Conservation (phyloP, 2,329 filamentous ascomycete genomes). For the Cladosporium cucumerinum region DNA sequence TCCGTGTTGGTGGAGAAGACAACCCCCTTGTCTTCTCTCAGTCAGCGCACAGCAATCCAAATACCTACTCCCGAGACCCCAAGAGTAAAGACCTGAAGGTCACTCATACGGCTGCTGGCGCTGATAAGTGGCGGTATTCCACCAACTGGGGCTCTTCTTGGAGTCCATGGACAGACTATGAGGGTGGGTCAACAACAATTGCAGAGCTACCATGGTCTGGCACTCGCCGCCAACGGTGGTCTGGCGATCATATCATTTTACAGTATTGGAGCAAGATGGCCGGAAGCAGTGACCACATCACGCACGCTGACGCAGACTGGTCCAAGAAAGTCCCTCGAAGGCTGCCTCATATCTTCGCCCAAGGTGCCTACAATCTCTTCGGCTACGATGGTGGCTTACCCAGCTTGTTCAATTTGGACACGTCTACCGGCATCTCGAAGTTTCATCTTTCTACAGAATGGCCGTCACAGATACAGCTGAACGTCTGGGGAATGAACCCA, state of each 20-base stretch:
- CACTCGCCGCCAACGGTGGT: constrained; percentile 53
- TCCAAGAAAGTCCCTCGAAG: constrained; percentile 42
- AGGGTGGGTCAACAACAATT: constrained; percentile 49
- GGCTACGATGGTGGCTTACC: constrained; percentile 60
- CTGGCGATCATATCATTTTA: constrained; percentile 59
- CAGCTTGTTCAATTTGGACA: constrained; percentile 51
- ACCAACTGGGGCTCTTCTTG: constrained; percentile 60
- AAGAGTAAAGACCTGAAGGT: constrained; percentile 36
- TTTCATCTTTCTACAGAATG: constrained; percentile 62
- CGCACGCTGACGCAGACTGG: constrained; percentile 55
- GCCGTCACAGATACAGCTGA: constrained; percentile 60
- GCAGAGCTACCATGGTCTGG: constrained; percentile 55
- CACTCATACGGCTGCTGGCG: constrained; percentile 57
- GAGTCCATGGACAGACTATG: constrained; percentile 57
- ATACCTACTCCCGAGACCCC: constrained; percentile 44
- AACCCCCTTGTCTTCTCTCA: constrained; percentile 60
- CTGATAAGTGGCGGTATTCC: constrained; percentile 60
- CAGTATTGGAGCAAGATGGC: constrained; percentile 61
- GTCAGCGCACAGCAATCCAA: constrained; percentile 56
- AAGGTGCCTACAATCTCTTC: constrained; percentile 62
- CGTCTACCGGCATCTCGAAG: constrained; percentile 51
- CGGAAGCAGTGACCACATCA: constrained; percentile 58
- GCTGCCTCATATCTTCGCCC: constrained; percentile 61
- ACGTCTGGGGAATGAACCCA: constrained; percentile 64
- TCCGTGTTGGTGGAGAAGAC: constrained; percentile 56